Evolutionary conservation across 2,329 filamentous ascomycete species (phyloP), one percentile per base, ranked within the genome.

Genomic region (Myriosclerotinia scirpicola): DNA sequence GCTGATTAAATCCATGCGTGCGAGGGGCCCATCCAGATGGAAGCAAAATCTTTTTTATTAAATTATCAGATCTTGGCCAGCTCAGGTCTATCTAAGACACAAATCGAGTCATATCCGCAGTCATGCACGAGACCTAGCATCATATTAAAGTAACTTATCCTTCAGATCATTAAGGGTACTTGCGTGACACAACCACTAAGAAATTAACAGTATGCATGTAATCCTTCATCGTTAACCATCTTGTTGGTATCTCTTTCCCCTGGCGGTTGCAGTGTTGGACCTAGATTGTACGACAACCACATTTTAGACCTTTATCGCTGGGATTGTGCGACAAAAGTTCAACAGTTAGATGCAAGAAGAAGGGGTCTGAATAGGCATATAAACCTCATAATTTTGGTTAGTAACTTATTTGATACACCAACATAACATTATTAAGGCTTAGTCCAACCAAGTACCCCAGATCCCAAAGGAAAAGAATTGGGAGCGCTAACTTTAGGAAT

Each of bases 161-260:
- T 30, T 50, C 17, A 26, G 11, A 55, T 56, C 20, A 7, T 26
- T 40, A 20, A 48, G 30, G 53, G 53, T 60, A 60, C 54, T 54
- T 65, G 54, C 63, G 63, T 65, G 46, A 60, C 14, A 52, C 42
- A 26, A 30, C 20, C 11, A 36, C 26, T 30, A 42, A 38, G 22
- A 40, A 59, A n/a, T 7, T 12, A 50, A 46, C 17, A n/a, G 11
- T 40, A 59, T 60, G 54, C 40, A 58, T 46, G 62, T 26, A 58
- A 64, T 38, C 26, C 44, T 61, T 50, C 34, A 61, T 61, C 58
- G 12, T 52, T 50, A 61, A 50, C 58, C 58, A 61, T 61, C 44
- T 20, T 61, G 44, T 50, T 61, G 44, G 58, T 50, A 50, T 50
- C 22, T 11, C 20, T 14, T 50, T 15, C 52, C 53, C 54, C 62